Base-by-base conservation (phyloP, 257 asterid species). In the Cynanchum wilfordii region DNA sequence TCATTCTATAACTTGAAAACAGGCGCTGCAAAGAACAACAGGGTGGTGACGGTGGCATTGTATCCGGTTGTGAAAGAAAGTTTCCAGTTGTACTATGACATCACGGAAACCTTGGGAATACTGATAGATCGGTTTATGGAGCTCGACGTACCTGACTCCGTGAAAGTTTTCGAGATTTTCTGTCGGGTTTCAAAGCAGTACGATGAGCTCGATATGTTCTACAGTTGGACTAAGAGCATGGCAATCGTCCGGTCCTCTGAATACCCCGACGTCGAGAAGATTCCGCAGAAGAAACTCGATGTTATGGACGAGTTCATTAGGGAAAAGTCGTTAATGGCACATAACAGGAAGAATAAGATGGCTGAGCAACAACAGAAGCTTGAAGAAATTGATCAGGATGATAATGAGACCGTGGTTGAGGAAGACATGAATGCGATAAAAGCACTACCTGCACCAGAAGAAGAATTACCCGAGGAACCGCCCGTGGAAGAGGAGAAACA, bases 361-460 rank as follows among this genome's bases (percentile, higher is more conserved):
- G 66, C 62, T 1, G 85, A 80, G 52, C 84, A 87, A 7, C 22
- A 1, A 7, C 24, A 1, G 11, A 52, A 40, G 25, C 85, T 85
- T 2, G 75, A 75, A 19, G 75, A 75, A 19, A 75, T 77, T 0
- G 71, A 67, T 1, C 30, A n/a, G 33, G 25, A 24, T 12, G 71
- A 44, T 1, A 67, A 24, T 0, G 57, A 67, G 22, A 72, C 45
- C 0, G 70, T 68, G 33, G 78, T 81, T 29, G 49, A 64, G 44
- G 83, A 76, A 33, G 96, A 92, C 58, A 75, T 87, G 87, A 86
- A 86, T 57, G 75, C 83, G 0, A 82, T 87, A 47, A 89, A 88
- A 78, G 96, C 96, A 54, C 74, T 95, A 77, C 98, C 97, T n/a
- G 86, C 96, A 17, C 96, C 90, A 3, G 96, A 89, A 75, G 96